Conservation (phyloP, 345 rosid genomes). For the Populus nigra region DNA sequence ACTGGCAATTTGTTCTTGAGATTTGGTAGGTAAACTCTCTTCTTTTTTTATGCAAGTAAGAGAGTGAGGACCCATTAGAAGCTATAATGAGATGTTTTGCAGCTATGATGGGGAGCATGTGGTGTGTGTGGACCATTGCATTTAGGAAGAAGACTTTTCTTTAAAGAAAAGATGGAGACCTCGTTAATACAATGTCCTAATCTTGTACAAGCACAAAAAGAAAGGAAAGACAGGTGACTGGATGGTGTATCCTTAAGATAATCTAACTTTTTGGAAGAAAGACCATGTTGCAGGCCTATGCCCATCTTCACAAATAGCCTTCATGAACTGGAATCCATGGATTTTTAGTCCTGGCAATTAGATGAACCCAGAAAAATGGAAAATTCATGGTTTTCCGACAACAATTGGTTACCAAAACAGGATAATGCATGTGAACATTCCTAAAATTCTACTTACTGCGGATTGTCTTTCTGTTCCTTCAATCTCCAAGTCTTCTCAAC, state of each 20-base stretch:
- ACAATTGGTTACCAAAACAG: not conserved
- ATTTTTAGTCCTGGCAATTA: not conserved
- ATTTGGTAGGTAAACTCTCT: not conserved
- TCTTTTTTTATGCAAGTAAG: not conserved
- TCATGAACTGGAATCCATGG: not conserved
- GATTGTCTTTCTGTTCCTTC: not conserved
- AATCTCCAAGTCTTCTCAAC: not conserved
- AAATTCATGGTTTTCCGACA: not conserved
- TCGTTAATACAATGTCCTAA: not conserved
- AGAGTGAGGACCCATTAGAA: conserved; percentile 7
- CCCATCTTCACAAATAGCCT: not conserved
- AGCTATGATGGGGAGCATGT: conserved; percentile 17
- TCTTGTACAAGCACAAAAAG: conserved; percentile 16
- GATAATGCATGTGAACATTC: not conserved
- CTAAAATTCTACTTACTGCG: not conserved
- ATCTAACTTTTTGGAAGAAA: not conserved
- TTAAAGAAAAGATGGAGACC: not conserved
- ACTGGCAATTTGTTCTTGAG: not conserved
- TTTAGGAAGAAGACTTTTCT: not conserved
- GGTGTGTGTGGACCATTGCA: conserved; percentile 1
- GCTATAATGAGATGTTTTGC: not conserved
- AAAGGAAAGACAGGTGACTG: not conserved
- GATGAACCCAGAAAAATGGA: not conserved
- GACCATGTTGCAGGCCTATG: too few relatives aligned
- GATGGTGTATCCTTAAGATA: not conserved